These are phyloP conservation scores for Urostyla sp. DNA, from an alignment of 73 alveolate species.

Conservation along the genomic window DNA sequence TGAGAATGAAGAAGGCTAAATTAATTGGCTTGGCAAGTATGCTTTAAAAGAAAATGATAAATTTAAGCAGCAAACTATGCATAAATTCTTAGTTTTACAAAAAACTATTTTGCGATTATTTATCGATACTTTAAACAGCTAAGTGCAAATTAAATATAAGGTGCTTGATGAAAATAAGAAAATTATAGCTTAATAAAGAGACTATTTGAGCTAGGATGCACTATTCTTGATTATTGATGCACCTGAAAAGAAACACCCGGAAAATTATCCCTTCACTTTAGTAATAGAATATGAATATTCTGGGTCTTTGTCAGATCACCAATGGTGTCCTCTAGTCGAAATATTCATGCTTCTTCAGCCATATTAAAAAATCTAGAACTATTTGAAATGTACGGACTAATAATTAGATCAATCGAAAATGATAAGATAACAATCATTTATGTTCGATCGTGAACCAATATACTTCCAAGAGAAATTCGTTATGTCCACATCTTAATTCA, in stretches of 20 bases:
- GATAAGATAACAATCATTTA: not conserved
- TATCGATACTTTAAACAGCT: constrained; percentile 12
- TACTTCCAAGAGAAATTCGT: constrained; percentile 1
- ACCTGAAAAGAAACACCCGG: not conserved
- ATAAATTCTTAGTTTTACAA: not conserved
- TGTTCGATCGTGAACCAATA: not conserved
- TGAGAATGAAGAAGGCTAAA: constrained; percentile 8
- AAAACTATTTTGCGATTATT: constrained; percentile 21
- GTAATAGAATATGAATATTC: constrained; percentile 12
- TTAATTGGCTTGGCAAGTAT: constrained; percentile 4
- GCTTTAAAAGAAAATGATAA: not conserved
- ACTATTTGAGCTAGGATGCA: not conserved
- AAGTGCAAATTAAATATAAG: not conserved
- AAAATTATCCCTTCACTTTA: constrained; percentile 2
- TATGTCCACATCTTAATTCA: not conserved
- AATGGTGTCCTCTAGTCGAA: constrained; percentile 19
- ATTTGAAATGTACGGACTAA: not conserved
- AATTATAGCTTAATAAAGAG: not conserved
- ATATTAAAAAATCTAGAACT: not conserved
- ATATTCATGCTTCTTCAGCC: constrained; percentile 10
- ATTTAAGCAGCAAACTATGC: not conserved
- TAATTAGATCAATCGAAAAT: not conserved
- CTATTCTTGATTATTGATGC: not conserved
- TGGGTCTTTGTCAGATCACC: not conserved
- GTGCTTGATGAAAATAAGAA: not conserved